phyloP scores from a whole-genome alignment of 148 eudicot genomes.

The Fagopyrum esculentum region DNA sequence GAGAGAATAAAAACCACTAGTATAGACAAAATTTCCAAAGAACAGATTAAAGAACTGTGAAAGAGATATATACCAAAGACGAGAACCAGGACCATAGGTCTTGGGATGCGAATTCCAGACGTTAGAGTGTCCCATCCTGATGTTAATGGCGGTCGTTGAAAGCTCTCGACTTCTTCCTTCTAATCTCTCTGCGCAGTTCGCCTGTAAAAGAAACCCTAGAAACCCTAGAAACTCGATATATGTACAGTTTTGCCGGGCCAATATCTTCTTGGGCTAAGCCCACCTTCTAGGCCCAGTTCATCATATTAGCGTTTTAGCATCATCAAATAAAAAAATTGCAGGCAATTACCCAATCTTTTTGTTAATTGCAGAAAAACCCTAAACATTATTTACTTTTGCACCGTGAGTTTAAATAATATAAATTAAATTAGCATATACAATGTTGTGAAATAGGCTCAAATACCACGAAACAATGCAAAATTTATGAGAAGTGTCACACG shows the following conservation, averaged over 20 bases:
- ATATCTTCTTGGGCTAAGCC: neutral
- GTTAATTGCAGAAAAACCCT: no score
- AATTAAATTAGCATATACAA: no score
- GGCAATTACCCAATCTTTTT: no score
- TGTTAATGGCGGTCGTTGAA: neutral
- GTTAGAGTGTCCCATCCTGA: slow-evolving; percentile 37
- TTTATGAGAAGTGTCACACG: no score
- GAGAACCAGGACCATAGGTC: slow-evolving; percentile 45
- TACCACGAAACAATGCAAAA: no score
- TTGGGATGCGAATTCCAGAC: slow-evolving; percentile 46
- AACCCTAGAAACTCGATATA: neutral
- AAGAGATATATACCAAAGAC: slow-evolving; percentile 26
- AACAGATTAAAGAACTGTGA: neutral
- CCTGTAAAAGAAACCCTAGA: neutral
- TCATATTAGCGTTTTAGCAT: no score
- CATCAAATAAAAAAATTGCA: no score
- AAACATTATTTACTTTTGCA: no score
- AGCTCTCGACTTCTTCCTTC: neutral
- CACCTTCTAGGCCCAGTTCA: neutral
- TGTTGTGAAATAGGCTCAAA: no score
- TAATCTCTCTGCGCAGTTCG: neutral
- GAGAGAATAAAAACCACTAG: neutral
- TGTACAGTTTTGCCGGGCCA: neutral
- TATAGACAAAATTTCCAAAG: neutral
- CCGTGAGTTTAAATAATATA: no score